Percentiles rank a stretch among this genome's conserved stretches.
phyloP scores from a whole-genome alignment of 1,139 yeast genomes.

The Yamadazyma oceani region DNA sequence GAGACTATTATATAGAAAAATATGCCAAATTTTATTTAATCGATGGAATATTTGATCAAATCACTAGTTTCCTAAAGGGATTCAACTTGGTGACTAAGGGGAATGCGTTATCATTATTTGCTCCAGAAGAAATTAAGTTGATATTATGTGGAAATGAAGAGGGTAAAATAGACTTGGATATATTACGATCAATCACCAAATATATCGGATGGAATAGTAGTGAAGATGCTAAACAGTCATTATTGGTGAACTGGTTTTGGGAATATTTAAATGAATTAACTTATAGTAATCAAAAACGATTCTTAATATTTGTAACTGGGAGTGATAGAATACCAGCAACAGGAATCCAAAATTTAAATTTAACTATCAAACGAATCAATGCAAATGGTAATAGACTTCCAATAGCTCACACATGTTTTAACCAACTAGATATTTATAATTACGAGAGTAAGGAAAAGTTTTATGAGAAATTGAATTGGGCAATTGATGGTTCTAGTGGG shows the following conservation, averaged over 20 bases:
- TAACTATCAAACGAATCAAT: constrained; percentile 62
- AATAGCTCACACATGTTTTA: constrained; percentile 90
- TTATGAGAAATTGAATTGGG: constrained; percentile 54
- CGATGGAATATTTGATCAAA: constrained; percentile 52
- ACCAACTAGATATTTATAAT: constrained; percentile 76
- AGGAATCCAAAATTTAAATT: constrained; percentile 72
- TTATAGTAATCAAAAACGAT: constrained; percentile 52
- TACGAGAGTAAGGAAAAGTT: constrained; percentile 57
- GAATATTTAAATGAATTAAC: constrained; percentile 53
- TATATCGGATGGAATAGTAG: constrained; percentile 60
- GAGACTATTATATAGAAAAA: constrained; percentile 57
- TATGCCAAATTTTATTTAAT: constrained; percentile 63
- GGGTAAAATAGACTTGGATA: constrained; percentile 63
- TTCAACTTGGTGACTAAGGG: constrained; percentile 78
- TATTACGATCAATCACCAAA: constrained; percentile 68
- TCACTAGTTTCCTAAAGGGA: constrained; percentile 63
- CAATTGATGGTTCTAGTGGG: constrained; percentile 80
- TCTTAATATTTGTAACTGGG: constrained; percentile 81
- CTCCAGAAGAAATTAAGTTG: constrained; percentile 77
- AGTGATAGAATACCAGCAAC: constrained; percentile 92
- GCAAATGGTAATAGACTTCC: constrained; percentile 61
- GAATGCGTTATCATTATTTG: constrained; percentile 72
- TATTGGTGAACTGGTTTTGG: constrained; percentile 81
- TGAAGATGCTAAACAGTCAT: constrained; percentile 34
- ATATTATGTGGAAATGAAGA: constrained; percentile 76